A percentile compares a stretch with the other conserved stretches of the same genome.
These are phyloP conservation scores for Hypholoma fasciculare DNA, from an alignment of 768 basidiomycete genomes.

Conservation along the genomic window DNA sequence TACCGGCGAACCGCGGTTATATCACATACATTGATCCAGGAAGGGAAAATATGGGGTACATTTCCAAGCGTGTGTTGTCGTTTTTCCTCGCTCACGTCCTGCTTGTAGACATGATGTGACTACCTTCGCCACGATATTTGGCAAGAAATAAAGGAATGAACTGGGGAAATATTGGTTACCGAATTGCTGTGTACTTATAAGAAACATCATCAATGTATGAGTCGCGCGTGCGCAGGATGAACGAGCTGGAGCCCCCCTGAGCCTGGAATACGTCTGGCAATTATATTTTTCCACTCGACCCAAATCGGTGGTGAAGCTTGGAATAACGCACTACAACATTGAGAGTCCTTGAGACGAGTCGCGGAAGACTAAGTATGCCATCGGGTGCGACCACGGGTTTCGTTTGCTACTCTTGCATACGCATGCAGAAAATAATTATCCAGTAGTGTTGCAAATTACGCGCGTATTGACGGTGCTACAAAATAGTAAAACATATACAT, in stretches of 20 bases:
- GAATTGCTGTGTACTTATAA: too few species aligned
- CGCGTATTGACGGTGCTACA: slow-evolving; percentile 17
- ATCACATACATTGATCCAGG: slow-evolving; percentile 61
- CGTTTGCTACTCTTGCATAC: background rate
- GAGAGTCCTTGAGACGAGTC: too few species aligned
- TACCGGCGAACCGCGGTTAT: slow-evolving; percentile 56
- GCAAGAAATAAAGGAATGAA: slow-evolving; percentile 16
- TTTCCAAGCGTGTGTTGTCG: background rate
- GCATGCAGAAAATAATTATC: background rate
- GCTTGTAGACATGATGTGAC: slow-evolving; percentile 38
- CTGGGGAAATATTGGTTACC: background rate
- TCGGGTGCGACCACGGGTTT: background rate
- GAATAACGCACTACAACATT: too few species aligned
- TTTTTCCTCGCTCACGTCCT: background rate
- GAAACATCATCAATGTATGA: too few species aligned
- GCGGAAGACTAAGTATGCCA: too few species aligned
- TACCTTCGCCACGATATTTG: slow-evolving; percentile 47
- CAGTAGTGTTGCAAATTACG: background rate
- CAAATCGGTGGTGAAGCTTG: too few species aligned
- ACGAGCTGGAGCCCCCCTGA: too few species aligned
- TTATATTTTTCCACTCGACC: too few species aligned
- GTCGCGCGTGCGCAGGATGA: too few species aligned
- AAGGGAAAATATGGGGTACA: slow-evolving; percentile 46
- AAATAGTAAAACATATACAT: slow-evolving; percentile 13
- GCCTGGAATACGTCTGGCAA: too few species aligned